Evolutionary conservation across 768 basidiomycete species (phyloP).

Genomic region (Neoboletus brunneissimus): DNA sequence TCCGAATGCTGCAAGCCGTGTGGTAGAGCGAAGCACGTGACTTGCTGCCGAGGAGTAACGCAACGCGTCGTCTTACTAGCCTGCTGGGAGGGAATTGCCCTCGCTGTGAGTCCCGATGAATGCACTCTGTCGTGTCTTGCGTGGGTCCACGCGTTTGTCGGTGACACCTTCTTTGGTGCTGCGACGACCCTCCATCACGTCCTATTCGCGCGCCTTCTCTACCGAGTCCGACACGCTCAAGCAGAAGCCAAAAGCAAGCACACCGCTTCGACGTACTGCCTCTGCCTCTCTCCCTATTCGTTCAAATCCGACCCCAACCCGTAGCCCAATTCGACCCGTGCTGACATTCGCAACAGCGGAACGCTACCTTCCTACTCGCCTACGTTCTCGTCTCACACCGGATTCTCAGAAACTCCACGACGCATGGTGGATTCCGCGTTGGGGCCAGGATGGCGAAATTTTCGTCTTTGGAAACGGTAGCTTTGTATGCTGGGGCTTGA

Average conservation of each 20-base stretch:
- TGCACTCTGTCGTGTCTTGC: constrained; percentile 11
- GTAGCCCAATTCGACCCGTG: constrained; percentile 70
- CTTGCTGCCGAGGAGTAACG: neutral
- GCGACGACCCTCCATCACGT: neutral
- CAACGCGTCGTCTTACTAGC: neutral
- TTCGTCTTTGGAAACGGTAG: constrained; percentile 88
- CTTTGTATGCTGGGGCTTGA: constrained; percentile 88
- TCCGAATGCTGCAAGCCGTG: neutral
- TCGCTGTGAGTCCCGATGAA: constrained; percentile 15
- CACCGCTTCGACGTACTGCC: constrained; percentile 78
- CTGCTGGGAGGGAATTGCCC: neutral
- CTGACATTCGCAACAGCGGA: constrained; percentile 85
- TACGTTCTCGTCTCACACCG: constrained; percentile 55
- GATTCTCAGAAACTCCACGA: constrained; percentile 65
- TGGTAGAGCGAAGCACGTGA: constrained; percentile 9
- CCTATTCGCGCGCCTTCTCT: constrained; percentile 15
- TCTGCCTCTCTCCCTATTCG: constrained; percentile 85
- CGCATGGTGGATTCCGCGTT: constrained; percentile 75
- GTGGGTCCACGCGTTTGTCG: neutral
- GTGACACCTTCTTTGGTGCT: neutral
- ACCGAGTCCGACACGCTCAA: constrained; percentile 35
- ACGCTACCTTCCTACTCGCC: constrained; percentile 65
- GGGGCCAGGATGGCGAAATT: constrained; percentile 73
- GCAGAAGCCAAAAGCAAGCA: constrained; percentile 78
- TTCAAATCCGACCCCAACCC: constrained; percentile 80